Evolutionary conservation across 768 basidiomycete genomes (phyloP).

Genomic region (Hydnomerulius pinastri): DNA sequence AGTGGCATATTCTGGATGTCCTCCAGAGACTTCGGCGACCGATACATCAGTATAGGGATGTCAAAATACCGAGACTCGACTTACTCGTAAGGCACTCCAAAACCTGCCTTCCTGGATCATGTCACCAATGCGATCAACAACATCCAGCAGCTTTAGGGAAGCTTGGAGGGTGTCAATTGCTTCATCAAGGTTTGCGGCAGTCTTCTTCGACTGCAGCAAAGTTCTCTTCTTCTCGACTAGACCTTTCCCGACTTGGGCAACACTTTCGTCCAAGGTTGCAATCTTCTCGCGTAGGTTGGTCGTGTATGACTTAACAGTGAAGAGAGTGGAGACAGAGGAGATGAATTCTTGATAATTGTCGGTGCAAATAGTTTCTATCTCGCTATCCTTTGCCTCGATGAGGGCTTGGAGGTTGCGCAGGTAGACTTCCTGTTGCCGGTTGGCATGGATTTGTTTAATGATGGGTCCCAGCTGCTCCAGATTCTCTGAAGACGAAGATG

Average conservation of each 20-base stretch:
- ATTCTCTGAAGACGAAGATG: slow-evolving; percentile 89
- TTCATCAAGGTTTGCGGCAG: slow-evolving; percentile 93
- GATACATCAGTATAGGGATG: slow-evolving; percentile 32
- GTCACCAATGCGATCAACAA: slow-evolving; percentile 87
- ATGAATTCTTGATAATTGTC: slow-evolving; percentile 99
- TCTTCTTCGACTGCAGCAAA: slow-evolving; percentile 87
- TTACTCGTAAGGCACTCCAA: slow-evolving; percentile 93
- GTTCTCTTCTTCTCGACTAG: slow-evolving; percentile 94
- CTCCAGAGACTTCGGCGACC: slow-evolving; percentile 76
- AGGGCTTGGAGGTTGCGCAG: slow-evolving; percentile 84
- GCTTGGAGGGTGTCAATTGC: slow-evolving; percentile 95
- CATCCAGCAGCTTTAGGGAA: slow-evolving; percentile 88
- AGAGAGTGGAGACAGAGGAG: slow-evolving; percentile 92
- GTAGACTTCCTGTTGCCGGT: slow-evolving; percentile 86
- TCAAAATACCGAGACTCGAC: slow-evolving; percentile 32
- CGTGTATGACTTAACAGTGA: slow-evolving; percentile 95
- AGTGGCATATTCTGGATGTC: slow-evolving; percentile 91
- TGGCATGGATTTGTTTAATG: slow-evolving; percentile 90
- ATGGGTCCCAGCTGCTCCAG: slow-evolving; percentile 94
- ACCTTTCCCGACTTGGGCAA: slow-evolving; percentile 83
- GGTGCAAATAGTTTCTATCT: slow-evolving; percentile 94
- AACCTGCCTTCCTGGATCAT: slow-evolving; percentile 94
- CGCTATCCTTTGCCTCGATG: slow-evolving; percentile 90
- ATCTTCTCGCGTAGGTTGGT: slow-evolving; percentile 92
- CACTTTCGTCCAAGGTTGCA: slow-evolving; percentile 81